These are phyloP conservation scores for Acer negundo DNA, from an alignment of 345 rosid species.

Conservation along the genomic window DNA sequence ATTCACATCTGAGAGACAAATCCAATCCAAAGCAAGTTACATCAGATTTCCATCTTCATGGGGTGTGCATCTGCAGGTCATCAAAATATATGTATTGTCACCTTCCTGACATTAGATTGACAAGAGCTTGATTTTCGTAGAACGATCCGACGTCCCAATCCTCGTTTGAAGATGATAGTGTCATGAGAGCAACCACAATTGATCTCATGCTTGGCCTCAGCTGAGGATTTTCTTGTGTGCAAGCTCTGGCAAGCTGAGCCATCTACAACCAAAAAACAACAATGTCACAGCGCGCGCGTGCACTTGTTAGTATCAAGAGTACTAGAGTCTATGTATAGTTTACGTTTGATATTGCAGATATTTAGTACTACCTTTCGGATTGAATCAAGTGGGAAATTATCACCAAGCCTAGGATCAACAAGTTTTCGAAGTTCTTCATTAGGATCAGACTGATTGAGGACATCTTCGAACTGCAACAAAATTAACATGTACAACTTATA, in stretches of 20 bases:
- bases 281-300: not conserved
- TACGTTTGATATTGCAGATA: not conserved
- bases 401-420: slow-evolving; percentile 74
- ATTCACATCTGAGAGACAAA: slow-evolving; percentile 10
- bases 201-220: slow-evolving; percentile 86
- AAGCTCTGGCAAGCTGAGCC: slow-evolving; percentile 81
- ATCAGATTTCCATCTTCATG: not conserved
- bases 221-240: slow-evolving; percentile 84
- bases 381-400: slow-evolving; percentile 71
- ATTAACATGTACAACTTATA: not conserved
- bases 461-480: slow-evolving; percentile 68
- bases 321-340: not conserved
- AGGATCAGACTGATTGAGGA: slow-evolving; percentile 51
- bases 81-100: slow-evolving; percentile 19
- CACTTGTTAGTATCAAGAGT: not conserved
- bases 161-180: slow-evolving; percentile 77
- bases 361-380: slow-evolving; percentile 55
- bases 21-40: not conserved
- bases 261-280: slow-evolving; percentile 48
- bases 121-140: slow-evolving; percentile 62
- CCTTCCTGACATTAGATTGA: slow-evolving; percentile 80
- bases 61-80: not conserved
- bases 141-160: slow-evolving; percentile 76
- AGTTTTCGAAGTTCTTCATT: slow-evolving; percentile 60
- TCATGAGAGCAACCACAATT: slow-evolving; percentile 82